phyloP scores from a whole-genome alignment of 306 rosid genomes.

The Ziziphus jujuba region DNA sequence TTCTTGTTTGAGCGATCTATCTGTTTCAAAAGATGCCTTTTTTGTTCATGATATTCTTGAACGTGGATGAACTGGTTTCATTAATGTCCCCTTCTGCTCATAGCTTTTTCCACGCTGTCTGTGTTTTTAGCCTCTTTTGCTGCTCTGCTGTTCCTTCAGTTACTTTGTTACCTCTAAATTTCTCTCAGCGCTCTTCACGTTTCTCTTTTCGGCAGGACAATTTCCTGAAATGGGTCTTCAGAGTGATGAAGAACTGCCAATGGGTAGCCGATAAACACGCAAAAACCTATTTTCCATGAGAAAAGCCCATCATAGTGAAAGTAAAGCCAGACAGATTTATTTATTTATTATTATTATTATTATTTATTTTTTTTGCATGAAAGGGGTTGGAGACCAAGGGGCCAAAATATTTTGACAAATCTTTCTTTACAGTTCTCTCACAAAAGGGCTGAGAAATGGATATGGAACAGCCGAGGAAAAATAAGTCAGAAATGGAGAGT shows the following conservation, averaged over 20 bases:
- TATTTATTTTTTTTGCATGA: background rate
- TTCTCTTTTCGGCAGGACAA: background rate
- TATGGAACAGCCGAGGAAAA: slow-evolving; percentile 8
- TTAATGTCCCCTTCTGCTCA: background rate
- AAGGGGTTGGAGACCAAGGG: slow-evolving; percentile 4
- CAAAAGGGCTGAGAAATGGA: slow-evolving; percentile 19
- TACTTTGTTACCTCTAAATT: background rate
- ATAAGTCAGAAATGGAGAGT: background rate
- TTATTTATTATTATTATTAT: no score
- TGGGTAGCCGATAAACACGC: no score
- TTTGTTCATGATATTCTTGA: background rate
- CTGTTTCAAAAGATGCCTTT: background rate
- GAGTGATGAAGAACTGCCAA: no score
- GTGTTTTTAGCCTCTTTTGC: background rate
- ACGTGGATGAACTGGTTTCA: slow-evolving; percentile 1
- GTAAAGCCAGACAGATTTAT: background rate
- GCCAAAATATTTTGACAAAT: background rate
- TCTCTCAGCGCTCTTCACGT: background rate
- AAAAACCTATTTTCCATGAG: no score
- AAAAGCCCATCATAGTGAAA: background rate
- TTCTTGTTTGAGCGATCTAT: slow-evolving; percentile 21
- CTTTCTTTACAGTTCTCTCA: background rate
- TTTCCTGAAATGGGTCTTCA: no score
- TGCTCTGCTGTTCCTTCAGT: background rate
- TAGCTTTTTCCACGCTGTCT: background rate